Evolutionary conservation across 2,329 filamentous ascomycete species (phyloP).

Genomic region (Parafenestella ontariensis): DNA sequence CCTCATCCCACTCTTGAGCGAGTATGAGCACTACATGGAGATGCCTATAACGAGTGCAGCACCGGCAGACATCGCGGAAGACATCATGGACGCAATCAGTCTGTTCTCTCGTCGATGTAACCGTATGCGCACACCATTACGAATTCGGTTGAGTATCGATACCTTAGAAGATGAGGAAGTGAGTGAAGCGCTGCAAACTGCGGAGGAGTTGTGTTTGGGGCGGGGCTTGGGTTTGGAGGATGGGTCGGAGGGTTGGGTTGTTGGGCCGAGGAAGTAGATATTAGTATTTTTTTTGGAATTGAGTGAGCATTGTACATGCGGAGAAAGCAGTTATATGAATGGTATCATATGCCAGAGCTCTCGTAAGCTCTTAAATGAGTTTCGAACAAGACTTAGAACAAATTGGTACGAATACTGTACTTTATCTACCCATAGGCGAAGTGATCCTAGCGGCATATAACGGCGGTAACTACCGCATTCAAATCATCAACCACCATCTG

Average conservation of each 20-base stretch:
- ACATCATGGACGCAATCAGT: constrained; percentile 21
- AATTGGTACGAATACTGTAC: no score
- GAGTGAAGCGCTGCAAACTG: background rate
- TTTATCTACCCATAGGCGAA: no score
- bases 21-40: background rate
- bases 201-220: constrained; percentile 7
- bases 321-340: no score
- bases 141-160: constrained; percentile 2
- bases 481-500: no score
- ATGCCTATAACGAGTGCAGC: background rate
- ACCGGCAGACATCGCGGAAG: constrained; percentile 18
- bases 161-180: background rate
- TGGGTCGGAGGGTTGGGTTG: background rate
- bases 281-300: no score
- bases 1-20: background rate
- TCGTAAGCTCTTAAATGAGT: no score
- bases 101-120: constrained; percentile 24
- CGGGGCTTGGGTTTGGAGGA: constrained; percentile 54
- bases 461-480: no score
- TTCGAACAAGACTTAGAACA: no score
- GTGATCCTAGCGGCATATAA: no score
- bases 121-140: constrained; percentile 4
- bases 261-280: no score
- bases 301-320: no score
- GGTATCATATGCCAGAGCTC: no score